Evolutionary conservation across 2,329 filamentous ascomycete species (phyloP).

Genomic region (Stachybotrys chlorohalonatus): DNA sequence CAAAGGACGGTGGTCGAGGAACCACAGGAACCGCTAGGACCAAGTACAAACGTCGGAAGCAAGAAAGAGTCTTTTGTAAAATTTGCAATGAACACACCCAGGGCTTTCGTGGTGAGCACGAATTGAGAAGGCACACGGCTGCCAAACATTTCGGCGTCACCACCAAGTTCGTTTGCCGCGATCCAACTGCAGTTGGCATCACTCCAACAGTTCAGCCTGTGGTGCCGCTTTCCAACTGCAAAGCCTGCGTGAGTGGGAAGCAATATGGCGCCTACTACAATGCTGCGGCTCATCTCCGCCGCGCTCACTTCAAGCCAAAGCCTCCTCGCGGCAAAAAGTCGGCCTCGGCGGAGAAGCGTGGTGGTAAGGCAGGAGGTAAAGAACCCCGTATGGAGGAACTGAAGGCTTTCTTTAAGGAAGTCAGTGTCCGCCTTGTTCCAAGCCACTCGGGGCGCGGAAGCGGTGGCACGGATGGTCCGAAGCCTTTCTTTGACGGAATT

Average conservation of each 20-base stretch:
- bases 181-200: slow-evolving; percentile 34
- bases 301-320: slow-evolving; percentile 75
- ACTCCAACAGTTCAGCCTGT: slow-evolving; percentile 38
- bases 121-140: slow-evolving; percentile 60
- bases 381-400: slow-evolving; percentile 16
- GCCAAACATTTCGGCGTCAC: slow-evolving; percentile 52
- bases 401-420: slow-evolving; percentile 41
- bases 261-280: slow-evolving; percentile 91
- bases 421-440: too few species aligned
- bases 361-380: slow-evolving; percentile 30
- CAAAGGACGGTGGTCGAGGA: slow-evolving; percentile 25
- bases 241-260: slow-evolving; percentile 69
- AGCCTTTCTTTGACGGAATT: too few species aligned
- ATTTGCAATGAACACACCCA: slow-evolving; percentile 64
- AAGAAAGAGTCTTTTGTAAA: slow-evolving; percentile 62
- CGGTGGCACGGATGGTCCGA: too few species aligned
- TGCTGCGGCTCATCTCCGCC: slow-evolving; percentile 79
- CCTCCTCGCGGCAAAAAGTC: slow-evolving; percentile 33
- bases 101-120: slow-evolving; percentile 81
- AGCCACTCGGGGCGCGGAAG: too few species aligned
- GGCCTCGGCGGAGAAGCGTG: slow-evolving; percentile 36
- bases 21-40: slow-evolving; percentile 6
- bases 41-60: slow-evolving; percentile 51
- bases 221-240: slow-evolving; percentile 69
- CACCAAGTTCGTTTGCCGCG: slow-evolving; percentile 50